Evolutionary conservation across 2,329 filamentous ascomycete species (phyloP), one percentile per base, ranked within the genome.

Genomic region (Venturia carpophila): DNA sequence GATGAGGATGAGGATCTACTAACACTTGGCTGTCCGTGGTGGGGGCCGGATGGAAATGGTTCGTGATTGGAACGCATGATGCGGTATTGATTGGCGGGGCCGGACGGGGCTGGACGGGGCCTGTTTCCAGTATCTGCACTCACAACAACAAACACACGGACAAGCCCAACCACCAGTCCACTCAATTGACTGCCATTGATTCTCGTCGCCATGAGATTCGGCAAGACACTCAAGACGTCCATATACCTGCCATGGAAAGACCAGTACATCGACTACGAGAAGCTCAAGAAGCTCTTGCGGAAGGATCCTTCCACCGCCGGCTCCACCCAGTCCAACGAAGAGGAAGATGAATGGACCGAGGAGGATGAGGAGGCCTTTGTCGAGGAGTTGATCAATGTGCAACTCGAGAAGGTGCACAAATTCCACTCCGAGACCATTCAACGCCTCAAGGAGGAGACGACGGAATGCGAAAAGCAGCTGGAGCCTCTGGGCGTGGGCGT

Each of bases 231-330:
- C 67, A 86, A 87, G 72, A 84, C 86, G 72, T 87, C 90, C 67
- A 82, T 90, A 71, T 94, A 97, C 76, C 79, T 84, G 70, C 91
- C 92, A 73, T 99, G 93, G 93, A 90, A 89, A 76, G 90, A 88
- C 75, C 84, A 95, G 73, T 97, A 99, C 80, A 91, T 99, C 74
- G 92, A 97, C 80, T 99, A 99, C 77, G 80, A 84, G 71, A 96
- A 93, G 83, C 87, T 99, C 69, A 97, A 97, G 83, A 83, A 83
- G 72, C 83, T 99, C 66, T 80, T 99, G 67, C 88, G 91, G 68
- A 94, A 97, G 75, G 86, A 91, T 74, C 80, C 83, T 69, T 80
- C 78, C 52, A 77, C 75, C 43, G 75, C 77, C 41, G 73, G 67
- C 43, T 73, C 73, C 24, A 82, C 82, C 34, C 82, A 86, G 61